phyloP scores from a whole-genome alignment of 805 yeast genomes.

The Lachancea fermentati region DNA sequence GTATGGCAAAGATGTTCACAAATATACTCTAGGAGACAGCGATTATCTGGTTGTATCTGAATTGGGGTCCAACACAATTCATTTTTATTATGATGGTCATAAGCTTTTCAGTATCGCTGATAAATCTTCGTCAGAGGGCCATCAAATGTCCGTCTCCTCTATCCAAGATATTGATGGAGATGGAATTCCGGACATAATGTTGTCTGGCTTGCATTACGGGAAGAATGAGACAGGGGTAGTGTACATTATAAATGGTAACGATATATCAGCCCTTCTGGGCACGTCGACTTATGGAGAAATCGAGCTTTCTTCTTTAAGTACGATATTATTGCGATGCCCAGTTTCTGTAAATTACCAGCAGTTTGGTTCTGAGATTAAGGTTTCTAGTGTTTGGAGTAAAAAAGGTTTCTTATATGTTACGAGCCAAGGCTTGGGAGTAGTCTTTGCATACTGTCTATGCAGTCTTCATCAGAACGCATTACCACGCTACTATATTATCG shows the following conservation, averaged over 20 bases:
- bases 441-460: slow-evolving; percentile 13
- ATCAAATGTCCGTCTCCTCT: slow-evolving; percentile 31
- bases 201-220: slow-evolving; percentile 43
- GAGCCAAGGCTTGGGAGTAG: slow-evolving; percentile 19
- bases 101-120: slow-evolving; percentile 27
- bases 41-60: slow-evolving; percentile 42
- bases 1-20: slow-evolving; percentile 40
- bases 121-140: slow-evolving; percentile 15
- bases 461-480: slow-evolving; percentile 10
- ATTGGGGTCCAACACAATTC: slow-evolving; percentile 46
- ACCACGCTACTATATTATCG: slow-evolving; percentile 15
- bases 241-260: slow-evolving; percentile 12
- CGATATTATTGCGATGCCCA: slow-evolving; percentile 13
- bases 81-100: slow-evolving; percentile 31
- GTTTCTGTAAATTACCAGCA: slow-evolving; percentile 17
- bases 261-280: slow-evolving; percentile 16
- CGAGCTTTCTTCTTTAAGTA: slow-evolving; percentile 8
- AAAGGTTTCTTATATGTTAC: slow-evolving; percentile 16
- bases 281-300: slow-evolving; percentile 8
- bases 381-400: slow-evolving; percentile 6
- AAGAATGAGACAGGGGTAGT: slow-evolving; percentile 20
- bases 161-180: slow-evolving; percentile 35
- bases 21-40: slow-evolving; percentile 24
- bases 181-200: slow-evolving; percentile 37
- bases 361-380: slow-evolving; percentile 17